Evolutionary conservation across 306 rosid species (phyloP), one percentile per base, ranked within the genome.

Genomic region (Datisca glomerata): DNA sequence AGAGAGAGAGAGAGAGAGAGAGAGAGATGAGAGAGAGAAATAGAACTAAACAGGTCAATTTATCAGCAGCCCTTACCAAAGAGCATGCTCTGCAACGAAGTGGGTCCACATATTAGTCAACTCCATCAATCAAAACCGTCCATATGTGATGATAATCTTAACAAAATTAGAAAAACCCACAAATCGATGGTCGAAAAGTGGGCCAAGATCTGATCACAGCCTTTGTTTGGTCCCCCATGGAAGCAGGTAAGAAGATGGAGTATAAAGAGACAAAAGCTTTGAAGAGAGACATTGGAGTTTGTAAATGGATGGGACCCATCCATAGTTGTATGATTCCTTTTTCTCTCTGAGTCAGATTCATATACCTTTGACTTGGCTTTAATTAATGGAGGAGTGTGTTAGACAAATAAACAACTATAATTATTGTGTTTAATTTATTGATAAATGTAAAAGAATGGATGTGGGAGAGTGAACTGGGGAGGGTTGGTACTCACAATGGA

Each of bases 1-100:
- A 47, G 3, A 41, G 8, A 18, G 37, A 34, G 54, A 34, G 11
- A n/a, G 21, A 3, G 12, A 29, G 24, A 34, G 17, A 48, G 3
- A 14, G 38, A 24, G 22, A 16, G n/a, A n/a, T n/a, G 12, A n/a
- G 13, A 45, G 32, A 63, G 31, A 18, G 20, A 17, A 45, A 43
- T 14, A 54, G 43, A 52, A 23, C 16, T 29, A 63, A 62, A 47
- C 24, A 19, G 63, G 66, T 38, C 44, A 52, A 40, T 60, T 41
- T 44, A 72, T 47, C 59, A 59, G 78, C 66, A 45, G 47, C 31
- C 47, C 45, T 51, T 50, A 34, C 18, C 25, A 34, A 49, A 49
- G 21, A 39, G 21, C 20, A 23, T 9, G 21, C 43, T 7, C 5
- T 15, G 42, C 3, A 16, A 36, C 41, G 16, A 12, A 36, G 45